phyloP scores from a whole-genome alignment of 2,329 filamentous ascomycete genomes.

The Fusarium fujikuroi region DNA sequence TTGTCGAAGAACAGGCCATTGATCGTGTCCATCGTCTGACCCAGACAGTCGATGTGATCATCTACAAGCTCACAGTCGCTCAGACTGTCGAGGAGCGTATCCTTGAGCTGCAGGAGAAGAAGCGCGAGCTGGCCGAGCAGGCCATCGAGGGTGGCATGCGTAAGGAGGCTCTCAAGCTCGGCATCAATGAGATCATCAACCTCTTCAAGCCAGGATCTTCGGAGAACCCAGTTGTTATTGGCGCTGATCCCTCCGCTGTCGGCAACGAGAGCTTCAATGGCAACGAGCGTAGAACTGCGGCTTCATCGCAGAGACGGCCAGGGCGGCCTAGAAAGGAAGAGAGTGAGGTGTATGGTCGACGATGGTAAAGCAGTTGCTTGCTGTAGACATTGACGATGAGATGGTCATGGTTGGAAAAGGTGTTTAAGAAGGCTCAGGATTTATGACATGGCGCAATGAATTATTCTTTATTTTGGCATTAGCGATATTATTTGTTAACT shows the following conservation, averaged over 20 bases:
- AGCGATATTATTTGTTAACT: neutral
- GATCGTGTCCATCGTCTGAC: constrained; percentile 98
- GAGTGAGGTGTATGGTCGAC: constrained; percentile 32
- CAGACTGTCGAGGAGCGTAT: constrained; percentile 94
- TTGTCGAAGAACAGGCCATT: constrained; percentile 98
- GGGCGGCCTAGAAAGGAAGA: constrained; percentile 35
- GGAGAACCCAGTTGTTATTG: constrained; percentile 32
- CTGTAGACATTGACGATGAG: neutral
- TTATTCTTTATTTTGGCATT: neutral
- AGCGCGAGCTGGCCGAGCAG: constrained; percentile 88
- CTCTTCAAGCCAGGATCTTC: constrained; percentile 78
- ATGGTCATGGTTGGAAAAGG: neutral
- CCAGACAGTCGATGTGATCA: constrained; percentile 91
- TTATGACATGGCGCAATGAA: constrained; percentile 13
- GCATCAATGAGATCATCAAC: constrained; percentile 91
- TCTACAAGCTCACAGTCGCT: constrained; percentile 92
- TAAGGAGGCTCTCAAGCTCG: constrained; percentile 81
- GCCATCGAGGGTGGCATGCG: constrained; percentile 86
- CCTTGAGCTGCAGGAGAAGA: constrained; percentile 92
- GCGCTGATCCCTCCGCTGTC: constrained; percentile 28
- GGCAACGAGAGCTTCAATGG: constrained; percentile 24
- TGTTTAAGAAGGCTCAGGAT: constrained; percentile 3
- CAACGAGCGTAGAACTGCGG: constrained; percentile 39
- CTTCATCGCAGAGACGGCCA: constrained; percentile 43
- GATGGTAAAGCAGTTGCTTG: constrained; percentile 23